Percentiles rank a stretch among this genome's conserved stretches.
phyloP scores from a whole-genome alignment of 2,329 filamentous ascomycete genomes.

The Emydomyces testavorans region DNA sequence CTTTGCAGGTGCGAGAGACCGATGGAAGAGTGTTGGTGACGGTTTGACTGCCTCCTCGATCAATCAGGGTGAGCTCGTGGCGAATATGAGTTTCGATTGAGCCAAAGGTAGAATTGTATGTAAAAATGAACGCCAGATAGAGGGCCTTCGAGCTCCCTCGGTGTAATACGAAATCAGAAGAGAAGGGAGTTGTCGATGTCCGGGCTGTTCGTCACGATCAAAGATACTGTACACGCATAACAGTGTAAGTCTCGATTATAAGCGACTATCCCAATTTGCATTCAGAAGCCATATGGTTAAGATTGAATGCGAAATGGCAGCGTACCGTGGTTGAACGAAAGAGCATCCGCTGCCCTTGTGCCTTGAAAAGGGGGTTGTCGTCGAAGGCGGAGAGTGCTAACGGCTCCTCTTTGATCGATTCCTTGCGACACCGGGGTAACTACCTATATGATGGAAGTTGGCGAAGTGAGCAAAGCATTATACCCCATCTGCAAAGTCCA shows the following conservation, averaged over 20 bases:
- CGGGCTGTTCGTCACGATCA: background rate
- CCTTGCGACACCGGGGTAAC: background rate
- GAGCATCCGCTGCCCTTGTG: background rate
- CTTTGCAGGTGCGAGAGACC: background rate
- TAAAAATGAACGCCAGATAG: background rate
- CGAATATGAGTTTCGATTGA: constrained; percentile 1
- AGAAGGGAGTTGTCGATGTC: background rate
- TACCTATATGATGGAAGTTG: background rate
- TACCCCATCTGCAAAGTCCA: background rate
- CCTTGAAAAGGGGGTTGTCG: constrained; percentile 5
- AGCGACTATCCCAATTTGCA: constrained; percentile 4
- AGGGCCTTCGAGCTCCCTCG: background rate
- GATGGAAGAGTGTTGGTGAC: constrained; percentile 1
- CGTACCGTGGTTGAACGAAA: constrained; percentile 10
- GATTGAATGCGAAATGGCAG: constrained; percentile 9
- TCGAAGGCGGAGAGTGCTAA: constrained; percentile 2
- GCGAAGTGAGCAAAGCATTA: background rate
- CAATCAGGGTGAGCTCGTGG: background rate
- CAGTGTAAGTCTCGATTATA: background rate
- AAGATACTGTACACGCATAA: background rate
- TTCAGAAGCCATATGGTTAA: background rate
- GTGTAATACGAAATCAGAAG: background rate
- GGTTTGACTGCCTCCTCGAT: background rate
- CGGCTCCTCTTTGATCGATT: background rate
- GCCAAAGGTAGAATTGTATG: background rate